Base-by-base conservation (phyloP, 2,329 filamentous ascomycete genomes). In the Diaporthe aspalathi region DNA sequence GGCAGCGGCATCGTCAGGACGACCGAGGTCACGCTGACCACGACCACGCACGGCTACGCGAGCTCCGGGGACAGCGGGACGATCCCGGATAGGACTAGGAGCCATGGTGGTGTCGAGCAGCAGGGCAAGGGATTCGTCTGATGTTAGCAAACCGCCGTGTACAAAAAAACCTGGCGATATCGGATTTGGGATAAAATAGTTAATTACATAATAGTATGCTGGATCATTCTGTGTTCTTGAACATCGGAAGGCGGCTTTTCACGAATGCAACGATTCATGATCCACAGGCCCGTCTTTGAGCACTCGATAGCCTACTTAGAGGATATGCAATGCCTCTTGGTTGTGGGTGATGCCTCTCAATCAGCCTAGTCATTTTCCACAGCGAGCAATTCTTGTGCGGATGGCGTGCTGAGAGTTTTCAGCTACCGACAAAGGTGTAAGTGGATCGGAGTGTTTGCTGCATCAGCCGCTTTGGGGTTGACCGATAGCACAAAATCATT, bases 1-100 rank as follows among this genome's bases (percentile, higher is more conserved):
- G 17, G 20, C 27, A 3, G 11, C 20, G 24, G 60, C 12, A 50
- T 65, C 45, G 29, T 65, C 45, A 38, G 60, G 60, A 65, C 60
- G 20, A 65, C 60, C 27, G 60, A 65, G 17, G 43, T 69, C 67
- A 50, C 53, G 29, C 16, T 53, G 17, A 38, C 47, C 29, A 62
- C 43, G n/a, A 32, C 53, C 16, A 60, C 67, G 32, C 47, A 16
- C 16, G 53, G 47, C 20, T 60, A 68, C 43, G 67, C 67, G 43
- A 68, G 67, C 67, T 68, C 53, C 6, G 67, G 52, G n/a, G 67
- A 62, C 53, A 62, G 67, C 17, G 67, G 57, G 47, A 63, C 54
- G 2, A 50, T 69, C 8, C 43, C 45, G 29, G 67, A 69, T 16
- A 20, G 40, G 53, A 53, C 67, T 3, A 29, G 54, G 45, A 62